A percentile compares a stretch with the other conserved stretches of the same genome.
These are phyloP conservation scores for Lasiosphaeria miniovina DNA, from an alignment of 495 filamentous ascomycete species.

Conservation along the genomic window DNA sequence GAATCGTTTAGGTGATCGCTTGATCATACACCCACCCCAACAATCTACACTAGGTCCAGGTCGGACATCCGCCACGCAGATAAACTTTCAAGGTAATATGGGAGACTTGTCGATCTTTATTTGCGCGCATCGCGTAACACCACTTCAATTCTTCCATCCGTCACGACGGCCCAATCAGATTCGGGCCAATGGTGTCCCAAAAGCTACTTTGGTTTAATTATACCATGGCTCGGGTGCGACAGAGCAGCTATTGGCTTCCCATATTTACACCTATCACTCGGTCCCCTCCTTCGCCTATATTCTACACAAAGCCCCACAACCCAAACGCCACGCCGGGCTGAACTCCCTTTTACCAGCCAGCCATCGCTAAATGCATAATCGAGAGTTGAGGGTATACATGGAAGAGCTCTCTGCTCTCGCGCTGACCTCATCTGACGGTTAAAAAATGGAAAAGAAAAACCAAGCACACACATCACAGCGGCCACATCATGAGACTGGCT, in stretches of 20 bases:
- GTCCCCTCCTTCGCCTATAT: slow-evolving; percentile 18
- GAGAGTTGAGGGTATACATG: slow-evolving; percentile 29
- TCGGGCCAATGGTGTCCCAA: neutral
- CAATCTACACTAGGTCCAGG: neutral
- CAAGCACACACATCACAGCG: neutral
- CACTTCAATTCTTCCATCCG: neutral
- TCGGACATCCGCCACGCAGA: neutral
- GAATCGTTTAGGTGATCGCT: no score
- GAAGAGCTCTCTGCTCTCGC: slow-evolving; percentile 8
- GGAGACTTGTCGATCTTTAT: neutral
- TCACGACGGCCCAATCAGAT: neutral
- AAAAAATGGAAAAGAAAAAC: neutral
- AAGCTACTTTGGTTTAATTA: slow-evolving; percentile 8
- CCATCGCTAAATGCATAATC: slow-evolving; percentile 35
- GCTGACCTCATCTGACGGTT: neutral
- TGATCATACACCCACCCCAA: no score
- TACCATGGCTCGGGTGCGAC: slow-evolving; percentile 5
- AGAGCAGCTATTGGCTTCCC: slow-evolving; percentile 4
- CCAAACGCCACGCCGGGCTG: slow-evolving; percentile 30
- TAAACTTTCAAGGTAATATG: neutral
- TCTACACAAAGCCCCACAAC: slow-evolving; percentile 27
- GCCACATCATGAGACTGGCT: slow-evolving; percentile 7
- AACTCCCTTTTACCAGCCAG: slow-evolving; percentile 17
- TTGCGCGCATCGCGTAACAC: neutral
- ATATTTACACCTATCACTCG: slow-evolving; percentile 22